Conservation (phyloP, 2,329 filamentous ascomycete species). For the Blumeriella jaapii region DNA sequence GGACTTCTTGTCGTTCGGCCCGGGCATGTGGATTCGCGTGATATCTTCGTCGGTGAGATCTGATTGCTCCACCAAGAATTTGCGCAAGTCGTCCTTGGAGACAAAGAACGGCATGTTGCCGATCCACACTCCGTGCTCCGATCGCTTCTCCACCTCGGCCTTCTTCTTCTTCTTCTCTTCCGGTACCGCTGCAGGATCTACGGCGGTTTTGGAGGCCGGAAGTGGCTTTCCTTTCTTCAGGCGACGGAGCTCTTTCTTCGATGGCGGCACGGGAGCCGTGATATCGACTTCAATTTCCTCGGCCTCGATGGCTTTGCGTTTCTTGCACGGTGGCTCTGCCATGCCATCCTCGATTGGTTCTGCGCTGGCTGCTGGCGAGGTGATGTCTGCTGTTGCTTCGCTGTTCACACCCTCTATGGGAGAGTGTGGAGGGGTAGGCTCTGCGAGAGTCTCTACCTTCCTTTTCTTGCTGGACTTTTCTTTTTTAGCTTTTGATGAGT, state of each 20-base stretch:
- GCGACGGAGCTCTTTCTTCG: constrained; percentile 82
- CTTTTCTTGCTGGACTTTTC: constrained; percentile 25
- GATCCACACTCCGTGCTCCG: constrained; percentile 84
- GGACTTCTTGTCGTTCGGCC: constrained; percentile 34
- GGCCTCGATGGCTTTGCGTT: constrained; percentile 59
- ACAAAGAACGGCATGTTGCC: constrained; percentile 84
- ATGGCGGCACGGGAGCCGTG: constrained; percentile 79
- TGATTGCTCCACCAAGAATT: constrained; percentile 66
- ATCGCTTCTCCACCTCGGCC: constrained; percentile 44
- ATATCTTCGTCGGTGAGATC: constrained; percentile 61
- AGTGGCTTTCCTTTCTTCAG: constrained; percentile 71
- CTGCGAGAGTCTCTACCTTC: constrained; percentile 15
- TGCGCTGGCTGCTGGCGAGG: neutral
- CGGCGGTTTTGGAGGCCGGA: constrained; percentile 33
- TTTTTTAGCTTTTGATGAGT: constrained; percentile 19
- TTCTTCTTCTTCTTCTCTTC: constrained; percentile 30
- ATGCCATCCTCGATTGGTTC: constrained; percentile 2
- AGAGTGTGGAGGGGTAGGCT: constrained; percentile 2
- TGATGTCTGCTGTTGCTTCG: too few species aligned
- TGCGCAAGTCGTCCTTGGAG: constrained; percentile 61
- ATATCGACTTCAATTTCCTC: constrained; percentile 85
- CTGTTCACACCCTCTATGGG: constrained; percentile 6
- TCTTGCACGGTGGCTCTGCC: constrained; percentile 30
- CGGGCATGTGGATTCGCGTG: constrained; percentile 54
- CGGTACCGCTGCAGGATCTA: constrained; percentile 29